Evolutionary conservation across 352 stramenopile genomes (phyloP).

Genomic region (Nothophytophthora sp.): DNA sequence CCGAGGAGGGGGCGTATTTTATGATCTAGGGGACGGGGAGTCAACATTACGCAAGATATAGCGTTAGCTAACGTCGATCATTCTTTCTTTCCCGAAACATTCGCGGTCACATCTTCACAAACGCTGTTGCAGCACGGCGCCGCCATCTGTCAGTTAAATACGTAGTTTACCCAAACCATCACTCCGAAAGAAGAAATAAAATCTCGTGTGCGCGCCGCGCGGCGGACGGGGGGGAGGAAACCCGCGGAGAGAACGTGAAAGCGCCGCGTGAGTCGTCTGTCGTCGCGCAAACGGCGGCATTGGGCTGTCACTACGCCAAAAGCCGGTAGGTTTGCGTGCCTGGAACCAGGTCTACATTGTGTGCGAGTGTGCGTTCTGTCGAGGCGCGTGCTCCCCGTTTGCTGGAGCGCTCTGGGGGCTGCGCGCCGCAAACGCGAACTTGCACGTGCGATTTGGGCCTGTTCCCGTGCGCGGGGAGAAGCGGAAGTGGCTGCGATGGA

Average conservation of each 20-base stretch:
- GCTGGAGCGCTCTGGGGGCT: constrained; percentile 23
- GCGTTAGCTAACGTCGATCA: not conserved
- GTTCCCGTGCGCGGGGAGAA: constrained; percentile 12
- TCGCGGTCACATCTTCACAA: not conserved
- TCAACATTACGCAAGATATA: not conserved
- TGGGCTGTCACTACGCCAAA: constrained; percentile 26
- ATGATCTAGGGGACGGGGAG: not conserved
- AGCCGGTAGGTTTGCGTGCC: constrained; percentile 27
- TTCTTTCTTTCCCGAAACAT: not conserved
- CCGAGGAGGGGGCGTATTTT: not conserved
- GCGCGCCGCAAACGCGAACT: not conserved
- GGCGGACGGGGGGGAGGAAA: not conserved
- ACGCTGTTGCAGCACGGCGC: not conserved
- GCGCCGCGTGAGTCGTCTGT: constrained; percentile 31
- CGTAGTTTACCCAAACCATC: constrained; percentile 6
- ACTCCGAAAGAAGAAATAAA: constrained; percentile 3
- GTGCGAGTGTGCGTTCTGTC: constrained; percentile 14
- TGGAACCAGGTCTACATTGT: not conserved
- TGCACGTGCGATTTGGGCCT: constrained; percentile 10
- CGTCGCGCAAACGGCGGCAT: constrained; percentile 26
- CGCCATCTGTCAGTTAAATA: not conserved
- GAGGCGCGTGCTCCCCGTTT: constrained; percentile 16
- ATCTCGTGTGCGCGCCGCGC: not conserved
- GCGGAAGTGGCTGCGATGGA: constrained; percentile 11
- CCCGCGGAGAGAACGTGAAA: constrained; percentile 44